Percentiles rank a stretch among this genome's conserved stretches.
These are phyloP conservation scores for Termitomyces sp. DNA, from an alignment of 768 basidiomycete species.

Conservation along the genomic window DNA sequence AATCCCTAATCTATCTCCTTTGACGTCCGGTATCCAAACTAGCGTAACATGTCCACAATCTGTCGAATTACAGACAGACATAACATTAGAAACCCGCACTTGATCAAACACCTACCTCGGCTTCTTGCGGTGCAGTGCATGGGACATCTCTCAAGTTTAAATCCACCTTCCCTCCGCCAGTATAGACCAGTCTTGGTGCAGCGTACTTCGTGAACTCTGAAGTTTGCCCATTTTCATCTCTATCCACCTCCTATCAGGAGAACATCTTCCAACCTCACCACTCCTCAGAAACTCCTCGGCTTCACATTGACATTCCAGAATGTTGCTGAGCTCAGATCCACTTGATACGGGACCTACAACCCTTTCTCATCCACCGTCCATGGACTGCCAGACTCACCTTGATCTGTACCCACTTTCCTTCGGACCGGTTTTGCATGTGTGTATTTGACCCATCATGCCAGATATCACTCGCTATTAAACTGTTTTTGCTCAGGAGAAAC, in stretches of 20 bases:
- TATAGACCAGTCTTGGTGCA: background rate
- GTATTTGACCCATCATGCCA: background rate
- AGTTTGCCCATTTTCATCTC: background rate
- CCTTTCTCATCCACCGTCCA: background rate
- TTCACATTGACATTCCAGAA: background rate
- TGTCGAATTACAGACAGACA: background rate
- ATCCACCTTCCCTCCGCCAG: background rate
- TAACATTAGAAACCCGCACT: background rate
- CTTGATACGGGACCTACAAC: background rate
- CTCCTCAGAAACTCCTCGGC: background rate
- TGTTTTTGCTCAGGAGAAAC: background rate
- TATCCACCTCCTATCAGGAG: background rate
- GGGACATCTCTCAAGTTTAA: background rate
- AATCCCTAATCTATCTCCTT: background rate
- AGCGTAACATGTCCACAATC: too few relatives aligned
- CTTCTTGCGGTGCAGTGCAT: constrained; percentile 7
- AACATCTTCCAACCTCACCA: background rate
- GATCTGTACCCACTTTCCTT: background rate
- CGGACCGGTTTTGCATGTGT: background rate
- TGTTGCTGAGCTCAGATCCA: background rate
- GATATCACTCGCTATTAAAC: background rate
- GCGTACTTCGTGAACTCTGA: background rate
- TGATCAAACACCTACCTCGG: background rate
- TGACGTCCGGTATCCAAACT: background rate
- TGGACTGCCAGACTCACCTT: background rate